Evolutionary conservation across 352 stramenopile genomes (phyloP).

Genomic region (Phytophthora syringae): DNA sequence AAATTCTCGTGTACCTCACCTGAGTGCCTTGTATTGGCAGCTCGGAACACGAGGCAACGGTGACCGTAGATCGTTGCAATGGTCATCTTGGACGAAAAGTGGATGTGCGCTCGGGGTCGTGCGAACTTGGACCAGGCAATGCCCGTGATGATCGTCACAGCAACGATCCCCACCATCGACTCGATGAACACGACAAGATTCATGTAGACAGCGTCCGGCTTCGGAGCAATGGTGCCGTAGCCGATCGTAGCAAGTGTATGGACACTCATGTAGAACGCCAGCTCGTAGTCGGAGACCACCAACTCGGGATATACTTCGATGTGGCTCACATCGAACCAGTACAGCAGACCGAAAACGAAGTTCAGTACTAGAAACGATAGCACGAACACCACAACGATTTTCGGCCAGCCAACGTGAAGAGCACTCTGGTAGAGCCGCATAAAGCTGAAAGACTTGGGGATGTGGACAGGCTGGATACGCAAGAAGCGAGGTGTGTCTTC

Average conservation of each 20-base stretch:
- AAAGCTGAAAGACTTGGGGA: constrained; percentile 84
- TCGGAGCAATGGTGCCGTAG: constrained; percentile 76
- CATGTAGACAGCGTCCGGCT: constrained; percentile 60
- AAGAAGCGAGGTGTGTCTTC: constrained; percentile 84
- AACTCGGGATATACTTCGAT: constrained; percentile 61
- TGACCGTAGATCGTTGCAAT: constrained; percentile 78
- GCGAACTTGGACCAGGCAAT: constrained; percentile 90
- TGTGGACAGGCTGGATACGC: constrained; percentile 71
- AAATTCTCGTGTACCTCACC: constrained; percentile 86
- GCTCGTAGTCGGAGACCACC: constrained; percentile 58
- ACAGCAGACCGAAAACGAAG: constrained; percentile 63
- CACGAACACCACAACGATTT: constrained; percentile 78
- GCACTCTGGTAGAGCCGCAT: constrained; percentile 83
- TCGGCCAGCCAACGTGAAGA: constrained; percentile 73
- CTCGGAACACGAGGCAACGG: constrained; percentile 81
- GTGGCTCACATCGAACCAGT: constrained; percentile 50
- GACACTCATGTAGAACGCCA: constrained; percentile 84
- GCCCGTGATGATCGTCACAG: constrained; percentile 85
- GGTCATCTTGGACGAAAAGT: constrained; percentile 78
- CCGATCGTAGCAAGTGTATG: constrained; percentile 85
- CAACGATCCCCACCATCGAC: constrained; percentile 76
- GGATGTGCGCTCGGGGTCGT: constrained; percentile 76
- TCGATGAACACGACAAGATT: constrained; percentile 85
- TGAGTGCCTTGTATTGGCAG: constrained; percentile 79
- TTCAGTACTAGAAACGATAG: constrained; percentile 75